These are phyloP conservation scores for Phyllosticta paracitricarpa DNA, from an alignment of 2,329 filamentous ascomycete genomes.

Conservation along the genomic window DNA sequence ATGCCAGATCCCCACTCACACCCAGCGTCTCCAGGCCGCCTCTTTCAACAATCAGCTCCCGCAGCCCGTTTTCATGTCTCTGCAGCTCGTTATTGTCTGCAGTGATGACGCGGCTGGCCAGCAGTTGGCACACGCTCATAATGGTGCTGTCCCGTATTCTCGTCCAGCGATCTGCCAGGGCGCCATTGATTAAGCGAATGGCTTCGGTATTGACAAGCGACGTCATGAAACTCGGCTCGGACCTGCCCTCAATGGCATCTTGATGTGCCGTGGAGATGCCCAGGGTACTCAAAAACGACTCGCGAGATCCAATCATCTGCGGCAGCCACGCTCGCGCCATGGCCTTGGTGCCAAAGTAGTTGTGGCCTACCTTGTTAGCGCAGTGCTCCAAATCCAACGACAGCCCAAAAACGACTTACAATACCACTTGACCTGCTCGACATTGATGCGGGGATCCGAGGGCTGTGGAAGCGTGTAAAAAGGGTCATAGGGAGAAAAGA, in stretches of 20 bases:
- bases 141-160: conserved; percentile 24
- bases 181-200: conserved; percentile 22
- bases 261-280: conserved; percentile 25
- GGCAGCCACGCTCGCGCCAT: conserved; percentile 27
- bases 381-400: neutral
- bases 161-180: conserved; percentile 17
- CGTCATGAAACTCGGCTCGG: conserved; percentile 22
- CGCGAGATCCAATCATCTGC: conserved; percentile 21
- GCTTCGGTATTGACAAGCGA: conserved; percentile 23
- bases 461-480: conserved; percentile 27
- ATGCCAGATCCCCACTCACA: conserved; percentile 22
- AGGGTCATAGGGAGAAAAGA: conserved; percentile 18
- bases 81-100: conserved; percentile 16
- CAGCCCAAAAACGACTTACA: conserved; percentile 14
- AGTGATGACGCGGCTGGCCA: conserved; percentile 24
- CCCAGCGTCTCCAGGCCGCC: conserved; percentile 25
- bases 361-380: conserved; percentile 15
- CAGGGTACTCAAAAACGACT: conserved; percentile 29
- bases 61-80: conserved; percentile 22
- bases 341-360: conserved; percentile 23
- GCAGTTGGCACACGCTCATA: conserved; percentile 27
- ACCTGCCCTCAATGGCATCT: conserved; percentile 19
- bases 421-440: conserved; percentile 25
- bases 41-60: conserved; percentile 23
- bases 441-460: conserved; percentile 19